phyloP scores from a whole-genome alignment of 306 rosid genomes.

The Luffa aegyptiaca region DNA sequence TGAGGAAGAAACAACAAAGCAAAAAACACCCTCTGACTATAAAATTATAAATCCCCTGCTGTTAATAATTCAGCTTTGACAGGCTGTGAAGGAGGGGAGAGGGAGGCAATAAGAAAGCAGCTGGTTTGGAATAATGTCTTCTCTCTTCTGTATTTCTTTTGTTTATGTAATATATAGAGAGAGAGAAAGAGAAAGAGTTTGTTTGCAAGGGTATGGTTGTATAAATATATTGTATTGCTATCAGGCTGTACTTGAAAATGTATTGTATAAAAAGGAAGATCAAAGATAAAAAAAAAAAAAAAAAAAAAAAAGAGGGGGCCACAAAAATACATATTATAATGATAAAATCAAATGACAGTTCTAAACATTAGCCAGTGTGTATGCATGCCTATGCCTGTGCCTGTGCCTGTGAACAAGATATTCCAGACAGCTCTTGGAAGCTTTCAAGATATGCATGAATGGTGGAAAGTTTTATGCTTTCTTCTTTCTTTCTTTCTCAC shows the following conservation, averaged over 20 bases:
- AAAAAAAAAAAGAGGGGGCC: neutral
- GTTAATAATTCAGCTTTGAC: conserved; percentile 72
- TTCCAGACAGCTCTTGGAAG: conserved; percentile 65
- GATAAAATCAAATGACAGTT: conserved; percentile 17
- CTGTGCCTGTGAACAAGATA: conserved; percentile 67
- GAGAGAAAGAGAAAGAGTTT: conserved; percentile 9
- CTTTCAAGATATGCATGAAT: conserved; percentile 42
- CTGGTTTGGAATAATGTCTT: conserved; percentile 32
- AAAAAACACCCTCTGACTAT: conserved; percentile 11
- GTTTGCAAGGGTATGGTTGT: neutral
- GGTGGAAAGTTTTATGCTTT: conserved; percentile 37
- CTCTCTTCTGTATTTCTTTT: conserved; percentile 15
- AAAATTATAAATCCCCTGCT: conserved; percentile 27
- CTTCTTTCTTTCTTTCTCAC: conserved; percentile 13
- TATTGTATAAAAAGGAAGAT: conserved; percentile 20
- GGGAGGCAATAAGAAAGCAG: conserved; percentile 30
- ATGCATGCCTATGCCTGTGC: conserved; percentile 18
- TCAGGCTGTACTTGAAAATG: conserved; percentile 16
- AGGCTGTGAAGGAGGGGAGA: conserved; percentile 60
- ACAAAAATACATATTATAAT: conserved; percentile 19
- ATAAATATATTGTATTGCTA: conserved; percentile 15
- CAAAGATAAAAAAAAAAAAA: neutral
- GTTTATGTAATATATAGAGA: neutral
- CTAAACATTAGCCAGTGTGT: conserved; percentile 34
- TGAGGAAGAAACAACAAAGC: conserved; percentile 40